Percentiles rank a stretch among this genome's conserved stretches.
phyloP scores from a whole-genome alignment of 139 green algal species.

The Yamagishiella unicocca region DNA sequence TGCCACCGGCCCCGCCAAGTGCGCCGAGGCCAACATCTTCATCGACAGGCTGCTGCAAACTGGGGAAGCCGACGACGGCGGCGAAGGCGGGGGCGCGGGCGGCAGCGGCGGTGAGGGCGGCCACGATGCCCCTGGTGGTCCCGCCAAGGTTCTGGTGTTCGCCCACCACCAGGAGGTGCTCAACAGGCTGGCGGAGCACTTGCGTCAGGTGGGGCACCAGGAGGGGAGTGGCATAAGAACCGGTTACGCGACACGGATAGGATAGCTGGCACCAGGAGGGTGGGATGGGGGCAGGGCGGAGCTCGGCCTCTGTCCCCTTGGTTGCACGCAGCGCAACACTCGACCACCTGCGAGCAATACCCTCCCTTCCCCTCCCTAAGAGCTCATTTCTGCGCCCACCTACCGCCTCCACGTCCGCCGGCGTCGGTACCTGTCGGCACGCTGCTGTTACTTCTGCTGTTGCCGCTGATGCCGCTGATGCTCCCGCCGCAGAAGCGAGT shows the following conservation, averaged over 20 bases:
- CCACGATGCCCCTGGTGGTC: background rate
- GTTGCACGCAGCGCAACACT: too few relatives aligned
- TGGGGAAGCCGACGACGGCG: background rate
- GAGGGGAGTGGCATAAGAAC: too few relatives aligned
- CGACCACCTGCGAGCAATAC: background rate
- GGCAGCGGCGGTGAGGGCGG: background rate
- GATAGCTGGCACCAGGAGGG: too few relatives aligned
- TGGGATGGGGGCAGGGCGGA: too few relatives aligned
- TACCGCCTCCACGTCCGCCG: too few relatives aligned
- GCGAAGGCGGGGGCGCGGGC: background rate
- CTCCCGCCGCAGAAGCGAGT: background rate
- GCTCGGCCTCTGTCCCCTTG: too few relatives aligned
- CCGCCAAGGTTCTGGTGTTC: slow-evolving; percentile 75
- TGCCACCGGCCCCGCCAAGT: slow-evolving; percentile 66
- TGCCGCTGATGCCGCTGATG: too few relatives aligned
- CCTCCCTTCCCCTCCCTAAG: background rate
- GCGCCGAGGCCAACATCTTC: slow-evolving; percentile 48
- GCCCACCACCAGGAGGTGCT: slow-evolving; percentile 73
- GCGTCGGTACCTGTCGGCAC: too few relatives aligned
- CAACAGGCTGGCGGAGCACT: slow-evolving; percentile 51
- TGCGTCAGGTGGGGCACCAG: slow-evolving; percentile 16
- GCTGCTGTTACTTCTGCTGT: too few relatives aligned
- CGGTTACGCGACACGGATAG: too few relatives aligned
- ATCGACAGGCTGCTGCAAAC: slow-evolving; percentile 54
- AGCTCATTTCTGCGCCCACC: too few relatives aligned